Percentiles rank a stretch among this genome's conserved stretches.
Conservation (phyloP, 495 filamentous ascomycete genomes). For the Staphylotrichum longicolle region DNA sequence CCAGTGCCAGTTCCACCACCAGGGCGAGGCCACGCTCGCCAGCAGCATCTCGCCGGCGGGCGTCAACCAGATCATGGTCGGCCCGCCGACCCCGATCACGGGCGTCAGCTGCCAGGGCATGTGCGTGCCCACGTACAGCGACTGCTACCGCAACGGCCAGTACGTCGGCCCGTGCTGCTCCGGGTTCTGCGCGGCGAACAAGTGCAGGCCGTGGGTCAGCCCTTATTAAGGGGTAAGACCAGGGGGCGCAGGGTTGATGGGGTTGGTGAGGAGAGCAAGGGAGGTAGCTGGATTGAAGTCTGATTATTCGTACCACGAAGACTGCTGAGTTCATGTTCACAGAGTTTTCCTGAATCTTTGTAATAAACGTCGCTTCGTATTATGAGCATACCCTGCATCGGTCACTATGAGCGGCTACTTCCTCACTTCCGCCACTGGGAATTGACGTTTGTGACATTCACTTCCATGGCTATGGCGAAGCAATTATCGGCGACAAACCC, state of each 20-base stretch:
- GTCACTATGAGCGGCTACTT: too few species aligned
- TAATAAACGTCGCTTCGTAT: too few species aligned
- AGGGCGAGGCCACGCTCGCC: conserved; percentile 20
- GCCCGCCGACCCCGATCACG: conserved; percentile 32
- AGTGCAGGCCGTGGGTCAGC: conserved; percentile 32
- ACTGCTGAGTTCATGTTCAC: too few species aligned
- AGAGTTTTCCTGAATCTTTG: too few species aligned
- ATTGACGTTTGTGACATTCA: too few species aligned
- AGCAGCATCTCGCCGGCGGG: conserved; percentile 26
- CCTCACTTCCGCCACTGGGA: too few species aligned
- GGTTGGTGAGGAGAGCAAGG: not conserved
- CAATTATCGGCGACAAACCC: too few species aligned
- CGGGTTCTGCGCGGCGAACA: conserved; percentile 34
- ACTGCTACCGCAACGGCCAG: conserved; percentile 32
- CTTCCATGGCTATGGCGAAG: too few species aligned
- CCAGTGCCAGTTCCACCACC: conserved; percentile 30
- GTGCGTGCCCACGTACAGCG: conserved; percentile 28
- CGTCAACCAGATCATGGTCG: conserved; percentile 30
- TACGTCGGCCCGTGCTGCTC: conserved; percentile 33
- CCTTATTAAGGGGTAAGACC: conserved; percentile 9
- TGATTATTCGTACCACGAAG: too few species aligned
- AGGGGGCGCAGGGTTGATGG: not conserved
- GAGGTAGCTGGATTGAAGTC: too few species aligned
- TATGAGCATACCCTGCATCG: too few species aligned
- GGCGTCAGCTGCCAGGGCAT: conserved; percentile 31